Evolutionary conservation across 345 rosid genomes (phyloP).

Genomic region (Boechera stricta): DNA sequence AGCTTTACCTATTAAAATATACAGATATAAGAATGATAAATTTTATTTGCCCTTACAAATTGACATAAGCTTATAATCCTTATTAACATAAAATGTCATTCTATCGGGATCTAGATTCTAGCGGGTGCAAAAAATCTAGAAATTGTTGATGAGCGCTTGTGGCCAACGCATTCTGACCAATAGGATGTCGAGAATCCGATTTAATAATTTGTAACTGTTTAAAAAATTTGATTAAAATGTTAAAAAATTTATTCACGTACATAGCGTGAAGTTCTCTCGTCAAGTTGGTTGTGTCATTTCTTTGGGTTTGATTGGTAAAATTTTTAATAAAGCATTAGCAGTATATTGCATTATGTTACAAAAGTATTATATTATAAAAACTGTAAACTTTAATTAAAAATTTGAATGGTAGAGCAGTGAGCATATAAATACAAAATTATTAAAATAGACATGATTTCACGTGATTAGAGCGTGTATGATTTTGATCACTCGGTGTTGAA

Average conservation of each 20-base stretch:
- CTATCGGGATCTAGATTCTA: neutral
- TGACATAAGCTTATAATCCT: neutral
- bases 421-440: too few species aligned
- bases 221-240: neutral
- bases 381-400: too few species aligned
- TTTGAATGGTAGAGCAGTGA: too few species aligned
- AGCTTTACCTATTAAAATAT: neutral
- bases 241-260: constrained; percentile 11
- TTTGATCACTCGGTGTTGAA: too few species aligned
- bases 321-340: too few species aligned
- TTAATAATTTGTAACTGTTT: constrained; percentile 1
- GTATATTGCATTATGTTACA: too few species aligned
- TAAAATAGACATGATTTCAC: too few species aligned
- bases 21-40: too few species aligned
- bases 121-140: constrained; percentile 34
- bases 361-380: too few species aligned
- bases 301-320: too few species aligned
- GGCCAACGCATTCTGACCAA: constrained; percentile 35
- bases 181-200: constrained; percentile 7
- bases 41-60: neutral
- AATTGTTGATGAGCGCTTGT: constrained; percentile 20
- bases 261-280: constrained; percentile 24
- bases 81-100: neutral
- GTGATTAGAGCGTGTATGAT: too few species aligned
- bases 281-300: constrained; percentile 27